These are phyloP conservation scores for Rosa persica DNA, from an alignment of 306 rosid genomes.

Conservation along the genomic window DNA sequence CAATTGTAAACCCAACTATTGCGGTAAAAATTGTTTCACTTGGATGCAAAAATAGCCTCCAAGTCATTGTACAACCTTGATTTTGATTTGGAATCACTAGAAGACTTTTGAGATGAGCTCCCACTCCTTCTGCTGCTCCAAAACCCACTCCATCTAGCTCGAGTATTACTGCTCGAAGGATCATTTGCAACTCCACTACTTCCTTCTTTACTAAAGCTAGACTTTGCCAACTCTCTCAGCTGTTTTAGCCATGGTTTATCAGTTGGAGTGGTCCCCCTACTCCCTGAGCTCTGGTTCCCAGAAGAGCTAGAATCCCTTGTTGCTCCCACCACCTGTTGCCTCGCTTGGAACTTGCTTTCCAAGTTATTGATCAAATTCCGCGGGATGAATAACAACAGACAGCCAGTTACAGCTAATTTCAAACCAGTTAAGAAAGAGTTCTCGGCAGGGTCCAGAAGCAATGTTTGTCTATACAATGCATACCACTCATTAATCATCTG, in stretches of 20 bases:
- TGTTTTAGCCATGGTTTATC: slow-evolving; percentile 72
- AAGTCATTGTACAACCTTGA: slow-evolving; percentile 61
- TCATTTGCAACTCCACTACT: slow-evolving; percentile 44
- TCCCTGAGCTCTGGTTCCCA: slow-evolving; percentile 28
- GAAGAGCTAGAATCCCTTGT: slow-evolving; percentile 23
- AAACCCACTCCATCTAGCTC: slow-evolving; percentile 50
- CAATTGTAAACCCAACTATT: not conserved
- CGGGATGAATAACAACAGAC: slow-evolving; percentile 58
- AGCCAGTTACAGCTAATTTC: slow-evolving; percentile 60
- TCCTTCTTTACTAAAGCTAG: slow-evolving; percentile 72
- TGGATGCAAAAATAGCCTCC: slow-evolving; percentile 92
- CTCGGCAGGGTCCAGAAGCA: slow-evolving; percentile 54
- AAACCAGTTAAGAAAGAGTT: slow-evolving; percentile 57
- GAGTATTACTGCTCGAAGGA: slow-evolving; percentile 65
- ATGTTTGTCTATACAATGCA: slow-evolving; percentile 65
- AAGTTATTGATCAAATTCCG: slow-evolving; percentile 43
- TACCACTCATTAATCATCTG: slow-evolving; percentile 72
- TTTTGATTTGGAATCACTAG: slow-evolving; percentile 61
- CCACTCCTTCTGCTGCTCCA: slow-evolving; percentile 71
- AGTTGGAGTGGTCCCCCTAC: slow-evolving; percentile 49
- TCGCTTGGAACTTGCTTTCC: slow-evolving; percentile 52
- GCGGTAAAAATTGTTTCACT: slow-evolving; percentile 34
- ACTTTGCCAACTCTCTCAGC: slow-evolving; percentile 60
- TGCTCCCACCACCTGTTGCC: slow-evolving; percentile 27
- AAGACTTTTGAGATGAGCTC: slow-evolving; percentile 41